Conservation (phyloP, 805 yeast genomes). For the Groenewaldozyma salmanticensis region DNA sequence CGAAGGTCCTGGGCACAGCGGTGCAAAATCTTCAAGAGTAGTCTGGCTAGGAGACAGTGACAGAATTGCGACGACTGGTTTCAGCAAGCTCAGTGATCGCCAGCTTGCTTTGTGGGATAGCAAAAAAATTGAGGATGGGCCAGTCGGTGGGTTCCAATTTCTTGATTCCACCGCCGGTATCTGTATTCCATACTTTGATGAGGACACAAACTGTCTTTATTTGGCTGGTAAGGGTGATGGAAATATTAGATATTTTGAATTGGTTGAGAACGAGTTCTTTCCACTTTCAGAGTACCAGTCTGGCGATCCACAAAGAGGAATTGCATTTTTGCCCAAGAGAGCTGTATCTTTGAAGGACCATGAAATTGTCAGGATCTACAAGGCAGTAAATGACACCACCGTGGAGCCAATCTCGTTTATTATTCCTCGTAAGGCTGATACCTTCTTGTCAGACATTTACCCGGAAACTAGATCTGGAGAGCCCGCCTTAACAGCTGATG, state of each 20-base stretch:
- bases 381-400: constrained; percentile 74
- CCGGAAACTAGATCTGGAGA: constrained; percentile 80
- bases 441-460: constrained; percentile 85
- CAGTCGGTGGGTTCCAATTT: constrained; percentile 79
- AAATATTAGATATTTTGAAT: constrained; percentile 89
- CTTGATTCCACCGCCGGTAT: constrained; percentile 91
- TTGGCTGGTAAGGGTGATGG: constrained; percentile 98
- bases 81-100: constrained; percentile 85
- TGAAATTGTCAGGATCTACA: constrained; percentile 74
- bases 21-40: constrained; percentile 84
- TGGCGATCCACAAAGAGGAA: constrained; percentile 90
- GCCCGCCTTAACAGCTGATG: constrained; percentile 71
- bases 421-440: constrained; percentile 90
- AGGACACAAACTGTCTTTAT: constrained; percentile 66
- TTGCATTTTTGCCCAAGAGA: constrained; percentile 81
- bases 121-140: constrained; percentile 61
- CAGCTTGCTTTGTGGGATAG: constrained; percentile 94
- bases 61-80: constrained; percentile 87
- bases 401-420: constrained; percentile 88
- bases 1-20: constrained; percentile 85
- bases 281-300: constrained; percentile 86
- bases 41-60: constrained; percentile 85
- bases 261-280: constrained; percentile 69
- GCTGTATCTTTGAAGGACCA: constrained; percentile 70
- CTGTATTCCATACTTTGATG: constrained; percentile 84